Base-by-base conservation (phyloP, 129 eudicot genomes). In the Tagetes erecta region DNA sequence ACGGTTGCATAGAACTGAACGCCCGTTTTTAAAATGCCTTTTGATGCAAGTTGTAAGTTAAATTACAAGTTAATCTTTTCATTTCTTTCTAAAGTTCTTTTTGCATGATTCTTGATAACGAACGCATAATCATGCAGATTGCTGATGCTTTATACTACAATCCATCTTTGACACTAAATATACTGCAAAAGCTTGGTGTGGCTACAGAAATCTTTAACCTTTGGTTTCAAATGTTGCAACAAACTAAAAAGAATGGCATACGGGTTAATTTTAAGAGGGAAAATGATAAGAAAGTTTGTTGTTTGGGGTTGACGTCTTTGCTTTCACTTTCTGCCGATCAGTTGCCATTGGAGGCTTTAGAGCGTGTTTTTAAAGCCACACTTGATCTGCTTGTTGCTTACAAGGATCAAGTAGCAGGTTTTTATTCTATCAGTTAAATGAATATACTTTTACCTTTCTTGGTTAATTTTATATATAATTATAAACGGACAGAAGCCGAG, bases 201-300 rank as follows among this genome's bases (percentile, higher is more conserved):
- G 89, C 98, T 38, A 83, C 98, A 40, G 98, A 93, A 60, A 65
- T 93, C 47, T 93, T 93, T 76, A 83, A 81, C 73, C 89, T 90
- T 56, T 93, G 98, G 98, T 93, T 93, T 84, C 96, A 93, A 74
- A 93, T 93, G 98, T 64, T 93, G 77, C 92, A 84, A 77, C 95
- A 93, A 86, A 87, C 91, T n/a, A 93, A 90, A 76, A 90, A 83
- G 79, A 89, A 81, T 65, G 96, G 96, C 1, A 58, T 55, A 13
- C 87, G 84, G 35, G 90, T 83, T 56, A 90, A 90, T 78, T 89
- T 93, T 77, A 90, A 85, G 53, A 87, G 97, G 83, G 91, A 83
- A 76, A 89, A 92, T 56, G 96, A 89, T 30, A 92, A 92, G 68
- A 92, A 89, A 74, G 82, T 92, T 4, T 89, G 97, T 82, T 92